Conservation (phyloP, 164 flowering plant genomes). For the Chimonanthus praecox region DNA sequence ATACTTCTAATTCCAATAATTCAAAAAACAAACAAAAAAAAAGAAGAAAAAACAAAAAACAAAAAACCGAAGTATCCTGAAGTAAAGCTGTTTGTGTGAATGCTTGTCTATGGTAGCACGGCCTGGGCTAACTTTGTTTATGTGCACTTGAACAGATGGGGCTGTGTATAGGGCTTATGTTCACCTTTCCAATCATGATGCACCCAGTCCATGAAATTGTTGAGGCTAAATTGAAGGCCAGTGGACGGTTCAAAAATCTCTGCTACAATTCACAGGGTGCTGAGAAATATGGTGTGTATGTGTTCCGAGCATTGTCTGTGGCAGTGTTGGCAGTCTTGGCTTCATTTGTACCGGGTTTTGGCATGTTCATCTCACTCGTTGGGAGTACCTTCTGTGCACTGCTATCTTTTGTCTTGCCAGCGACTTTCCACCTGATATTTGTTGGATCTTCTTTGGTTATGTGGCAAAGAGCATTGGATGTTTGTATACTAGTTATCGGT, state of each 20-base stretch:
- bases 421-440: slow-evolving; percentile 16
- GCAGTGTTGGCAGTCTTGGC: slow-evolving; percentile 15
- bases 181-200: slow-evolving; percentile 29
- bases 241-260: slow-evolving; percentile 12
- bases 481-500: slow-evolving; percentile 13
- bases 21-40: neutral
- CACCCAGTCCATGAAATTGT: slow-evolving; percentile 29
- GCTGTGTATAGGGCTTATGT: slow-evolving; percentile 19
- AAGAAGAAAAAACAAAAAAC: neutral
- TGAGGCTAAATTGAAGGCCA: slow-evolving; percentile 14
- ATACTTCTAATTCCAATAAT: neutral
- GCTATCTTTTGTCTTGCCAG: slow-evolving; percentile 26
- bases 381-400: slow-evolving; percentile 33
- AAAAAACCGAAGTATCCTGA: neutral
- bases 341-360: slow-evolving; percentile 24
- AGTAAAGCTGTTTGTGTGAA: no score
- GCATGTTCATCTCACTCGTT: slow-evolving; percentile 23
- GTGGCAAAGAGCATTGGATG: slow-evolving; percentile 15
- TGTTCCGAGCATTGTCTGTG: slow-evolving; percentile 11
- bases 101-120: neutral
- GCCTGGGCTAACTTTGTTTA: neutral
- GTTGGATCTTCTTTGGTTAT: slow-evolving; percentile 4
- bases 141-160: slow-evolving; percentile 13
- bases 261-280: neutral
- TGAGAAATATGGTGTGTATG: slow-evolving; percentile 1